Conservation (phyloP, 129 eudicot genomes). For the Lonicera japonica region DNA sequence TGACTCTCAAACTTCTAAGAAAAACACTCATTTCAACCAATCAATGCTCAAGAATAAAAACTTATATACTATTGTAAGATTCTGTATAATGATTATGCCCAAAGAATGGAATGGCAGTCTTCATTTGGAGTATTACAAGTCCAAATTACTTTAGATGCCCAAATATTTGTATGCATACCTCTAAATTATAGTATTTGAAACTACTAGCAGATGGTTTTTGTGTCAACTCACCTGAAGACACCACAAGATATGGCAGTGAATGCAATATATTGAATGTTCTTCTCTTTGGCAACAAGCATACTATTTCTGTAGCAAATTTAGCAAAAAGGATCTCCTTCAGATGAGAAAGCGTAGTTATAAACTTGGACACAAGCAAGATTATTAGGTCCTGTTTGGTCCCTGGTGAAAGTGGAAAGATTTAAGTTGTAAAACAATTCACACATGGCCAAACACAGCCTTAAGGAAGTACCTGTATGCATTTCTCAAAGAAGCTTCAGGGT, state of each 20-base stretch:
- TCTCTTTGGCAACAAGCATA: slow-evolving; percentile 68
- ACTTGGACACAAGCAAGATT: background rate
- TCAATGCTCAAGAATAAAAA: no score
- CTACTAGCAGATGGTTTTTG: background rate
- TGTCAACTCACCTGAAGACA: slow-evolving; percentile 51
- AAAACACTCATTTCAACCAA: no score
- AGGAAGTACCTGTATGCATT: slow-evolving; percentile 64
- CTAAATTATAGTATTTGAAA: no score
- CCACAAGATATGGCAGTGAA: slow-evolving; percentile 97
- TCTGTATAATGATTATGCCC: no score
- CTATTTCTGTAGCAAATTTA: slow-evolving; percentile 56
- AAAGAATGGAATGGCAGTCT: background rate
- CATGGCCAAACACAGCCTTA: background rate
- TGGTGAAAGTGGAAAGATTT: no score
- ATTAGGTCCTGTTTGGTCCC: no score
- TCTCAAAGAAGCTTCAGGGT: slow-evolving; percentile 55
- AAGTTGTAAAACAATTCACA: no score
- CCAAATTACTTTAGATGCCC: background rate
- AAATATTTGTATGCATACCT: background rate
- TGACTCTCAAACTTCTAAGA: no score
- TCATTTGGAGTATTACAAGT: background rate
- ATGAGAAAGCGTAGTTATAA: slow-evolving; percentile 1
- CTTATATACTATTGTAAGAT: no score
- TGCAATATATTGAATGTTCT: slow-evolving; percentile 76
- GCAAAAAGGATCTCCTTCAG: background rate